Percentiles rank a stretch among this genome's conserved stretches.
phyloP scores from a whole-genome alignment of 306 rosid species.

The Acacia confusa region DNA sequence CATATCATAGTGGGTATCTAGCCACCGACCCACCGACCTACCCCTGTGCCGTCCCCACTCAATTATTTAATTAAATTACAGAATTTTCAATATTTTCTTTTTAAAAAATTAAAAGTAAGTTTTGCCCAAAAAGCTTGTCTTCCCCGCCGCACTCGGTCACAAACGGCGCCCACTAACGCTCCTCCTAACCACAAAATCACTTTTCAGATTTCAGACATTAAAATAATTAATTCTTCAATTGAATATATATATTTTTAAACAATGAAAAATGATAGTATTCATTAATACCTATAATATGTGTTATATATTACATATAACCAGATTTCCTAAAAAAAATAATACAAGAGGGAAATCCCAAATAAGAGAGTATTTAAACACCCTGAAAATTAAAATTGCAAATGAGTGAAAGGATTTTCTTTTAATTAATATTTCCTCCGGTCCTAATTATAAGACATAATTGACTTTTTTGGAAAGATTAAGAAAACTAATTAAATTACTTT shows the following conservation, averaged over 20 bases:
- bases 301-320: too few species aligned
- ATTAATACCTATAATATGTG: too few species aligned
- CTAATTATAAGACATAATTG: too few species aligned
- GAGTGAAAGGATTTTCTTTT: too few species aligned
- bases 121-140: neutral
- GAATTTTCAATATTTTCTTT: slow-evolving; percentile 17
- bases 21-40: slow-evolving; percentile 93
- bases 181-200: slow-evolving; percentile 24
- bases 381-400: too few species aligned
- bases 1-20: slow-evolving; percentile 71
- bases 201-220: neutral
- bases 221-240: neutral
- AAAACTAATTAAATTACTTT: too few species aligned
- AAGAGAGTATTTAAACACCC: too few species aligned
- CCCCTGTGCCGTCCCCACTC: slow-evolving; percentile 40
- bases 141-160: slow-evolving; percentile 38
- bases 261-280: too few species aligned
- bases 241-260: too few species aligned
- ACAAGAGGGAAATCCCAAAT: too few species aligned
- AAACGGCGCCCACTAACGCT: slow-evolving; percentile 41
- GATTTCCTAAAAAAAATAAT: too few species aligned
- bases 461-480: too few species aligned
- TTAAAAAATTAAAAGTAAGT: neutral
- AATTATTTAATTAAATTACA: slow-evolving; percentile 31
- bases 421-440: rapidly evolving